phyloP scores from a whole-genome alignment of 257 asterid species.

The Solanum sejunctum region DNA sequence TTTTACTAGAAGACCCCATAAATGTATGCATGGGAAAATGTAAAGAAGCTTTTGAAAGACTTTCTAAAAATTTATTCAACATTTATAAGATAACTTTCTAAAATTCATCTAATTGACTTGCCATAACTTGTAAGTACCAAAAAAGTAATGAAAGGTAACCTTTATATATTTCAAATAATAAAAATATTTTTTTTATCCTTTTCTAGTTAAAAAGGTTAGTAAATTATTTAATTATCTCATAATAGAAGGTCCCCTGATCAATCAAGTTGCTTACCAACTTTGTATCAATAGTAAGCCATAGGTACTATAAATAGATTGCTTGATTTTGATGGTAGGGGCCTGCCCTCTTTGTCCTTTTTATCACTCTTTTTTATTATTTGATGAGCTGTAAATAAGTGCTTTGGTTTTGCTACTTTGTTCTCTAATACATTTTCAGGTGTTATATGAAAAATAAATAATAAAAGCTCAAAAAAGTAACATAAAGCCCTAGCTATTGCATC shows the following conservation, averaged over 20 bases:
- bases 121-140: background rate
- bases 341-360: background rate
- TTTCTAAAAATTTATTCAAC: too few relatives aligned
- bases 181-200: background rate
- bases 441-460: background rate
- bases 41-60: too few relatives aligned
- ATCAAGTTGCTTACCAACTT: background rate
- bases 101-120: too few relatives aligned
- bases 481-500: background rate
- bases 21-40: too few relatives aligned
- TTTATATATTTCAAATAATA: background rate
- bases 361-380: background rate
- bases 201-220: background rate
- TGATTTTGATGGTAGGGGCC: background rate
- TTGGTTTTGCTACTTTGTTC: background rate
- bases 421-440: background rate
- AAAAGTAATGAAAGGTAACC: background rate
- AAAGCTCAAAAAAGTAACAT: background rate
- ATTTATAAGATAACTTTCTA: too few relatives aligned
- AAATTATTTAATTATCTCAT: background rate
- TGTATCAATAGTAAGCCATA: background rate
- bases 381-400: background rate
- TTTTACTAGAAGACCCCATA: too few relatives aligned
- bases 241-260: background rate
- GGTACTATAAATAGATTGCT: background rate